phyloP scores from a whole-genome alignment of 495 filamentous ascomycete genomes.

The Thermothielavioides terrestris region DNA sequence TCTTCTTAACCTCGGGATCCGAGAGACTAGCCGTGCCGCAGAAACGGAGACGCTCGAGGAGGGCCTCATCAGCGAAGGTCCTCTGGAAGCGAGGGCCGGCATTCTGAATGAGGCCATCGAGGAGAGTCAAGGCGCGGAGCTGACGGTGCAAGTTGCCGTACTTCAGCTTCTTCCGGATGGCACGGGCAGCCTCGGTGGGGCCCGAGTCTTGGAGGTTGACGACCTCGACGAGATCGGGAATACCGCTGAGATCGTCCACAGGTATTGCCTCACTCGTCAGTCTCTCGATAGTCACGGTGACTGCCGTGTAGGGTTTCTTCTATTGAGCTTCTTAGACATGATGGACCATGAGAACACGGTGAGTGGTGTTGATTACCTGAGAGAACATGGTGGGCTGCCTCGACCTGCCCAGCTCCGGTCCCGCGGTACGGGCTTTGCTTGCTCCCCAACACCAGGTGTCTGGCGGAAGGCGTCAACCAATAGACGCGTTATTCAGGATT shows the following conservation, averaged over 20 bases:
- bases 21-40: conserved; percentile 77
- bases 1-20: conserved; percentile 74
- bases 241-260: conserved; percentile 82
- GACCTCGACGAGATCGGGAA: conserved; percentile 89
- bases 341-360: not conserved
- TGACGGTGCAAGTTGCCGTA: conserved; percentile 92
- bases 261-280: conserved; percentile 85
- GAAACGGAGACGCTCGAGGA: conserved; percentile 85
- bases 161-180: conserved; percentile 96
- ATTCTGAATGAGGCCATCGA: conserved; percentile 93
- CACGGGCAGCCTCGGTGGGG: conserved; percentile 82
- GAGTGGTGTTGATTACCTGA: conserved; percentile 22
- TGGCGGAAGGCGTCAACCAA: too few species aligned
- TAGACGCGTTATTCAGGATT: too few species aligned
- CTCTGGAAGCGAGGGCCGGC: conserved; percentile 83
- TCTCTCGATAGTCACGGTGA: conserved; percentile 89
- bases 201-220: conserved; percentile 83
- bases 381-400: conserved; percentile 31
- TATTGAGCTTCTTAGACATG: conserved; percentile 24
- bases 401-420: not conserved
- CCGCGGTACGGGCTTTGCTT: too few species aligned
- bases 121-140: conserved; percentile 77
- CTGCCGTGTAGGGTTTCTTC: conserved; percentile 91
- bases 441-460: too few species aligned
- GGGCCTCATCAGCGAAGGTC: conserved; percentile 80